Base-by-base conservation (phyloP, 2,329 filamentous ascomycete genomes). In the Mariannaea sp. region DNA sequence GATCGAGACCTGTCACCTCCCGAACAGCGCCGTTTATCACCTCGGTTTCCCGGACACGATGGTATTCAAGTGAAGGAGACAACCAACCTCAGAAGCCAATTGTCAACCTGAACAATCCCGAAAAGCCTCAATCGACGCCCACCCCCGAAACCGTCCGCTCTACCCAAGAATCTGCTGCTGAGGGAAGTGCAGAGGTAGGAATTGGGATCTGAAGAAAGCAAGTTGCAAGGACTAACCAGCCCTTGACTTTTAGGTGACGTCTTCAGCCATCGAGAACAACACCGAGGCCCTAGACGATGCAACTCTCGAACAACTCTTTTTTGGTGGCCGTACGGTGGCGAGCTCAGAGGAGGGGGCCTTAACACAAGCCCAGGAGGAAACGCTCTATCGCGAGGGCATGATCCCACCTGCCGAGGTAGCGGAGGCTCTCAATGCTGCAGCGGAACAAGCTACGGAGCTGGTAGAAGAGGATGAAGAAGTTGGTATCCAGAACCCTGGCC, bases 401-500 rank as follows among this genome's bases (percentile, higher is more conserved):
- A 77, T 77, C 46, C 74, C 73, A 16, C 55, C 71, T 2, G 62
- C 70, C 5, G 61, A 62, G 5, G 64, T 67, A 41, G 70, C 71
- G 6, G 72, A 72, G 46, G 66, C 63, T 39, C 53, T 68, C 7
- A 49, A 66, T n/a, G 62, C 68, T 1, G 61, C 56, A 29, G 56
- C 52, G 9, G 59, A 64, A 36, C 54, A 55, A 7, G 51, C 60
- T 5, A 49, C 61, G 5, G 59, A 64, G 29, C 50, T 61, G 46
- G 47, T 54, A 43, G 49, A 55, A 39, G 45, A 47, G 3, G 46
- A 58, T 2, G 46, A 57, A 8, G 57, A 60, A 10, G 55, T 49
- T 3, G 55, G 53, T 17, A 55, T 67, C 20, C 61, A 70, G 29
- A 71, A 72, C 3, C 70, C 78, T 12, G 89, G 89, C n/a, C 80